Base-by-base conservation (phyloP, 257 asterid species). In the Misopates orontium region DNA sequence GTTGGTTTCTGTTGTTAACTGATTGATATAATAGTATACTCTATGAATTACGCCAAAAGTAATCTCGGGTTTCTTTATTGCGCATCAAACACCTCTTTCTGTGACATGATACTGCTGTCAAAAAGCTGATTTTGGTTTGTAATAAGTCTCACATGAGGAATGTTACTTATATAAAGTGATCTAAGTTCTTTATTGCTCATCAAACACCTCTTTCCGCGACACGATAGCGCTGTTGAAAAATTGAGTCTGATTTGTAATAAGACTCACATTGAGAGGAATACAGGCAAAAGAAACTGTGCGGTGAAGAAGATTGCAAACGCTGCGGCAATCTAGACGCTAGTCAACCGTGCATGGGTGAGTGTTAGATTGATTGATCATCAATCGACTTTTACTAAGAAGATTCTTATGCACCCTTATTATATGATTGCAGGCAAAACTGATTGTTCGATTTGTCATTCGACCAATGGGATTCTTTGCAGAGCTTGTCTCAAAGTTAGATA, bases 261-360 rank as follows among this genome's bases (percentile, higher is more conserved):
- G 47, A 45, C 41, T 11, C 23, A 18, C 14, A 24, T 52, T n/a
- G n/a, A n/a, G n/a, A n/a, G 1, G 45, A 69, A 61, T 73, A 65
- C 82, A 91, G 96, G 82, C 94, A 83, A 76, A 85, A 91, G 88
- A 86, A 86, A 76, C 75, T 88, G 51, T 91, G 96, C 25, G 96
- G 96, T 70, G 98, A 91, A 79, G 96, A 88, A 67, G 95, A 83
- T 49, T 91, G 98, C 60, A 82, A 79, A 69, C 89, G 84, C 31
- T 91, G 98, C 71, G 87, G 91, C 60, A 75, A 88, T 57, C 76
- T 66, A 57, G 94, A 91, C 78, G 40, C 76, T 70, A 77, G 80
- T 52, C 82, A 86, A 71, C 91, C 88, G 2, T 91, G 98, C 77
- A 58, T 73, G 71, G 96, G 98, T 88, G 45, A 47, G 86, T 78